Conservation (phyloP, 345 rosid genomes). For the Physaria fendleri region DNA sequence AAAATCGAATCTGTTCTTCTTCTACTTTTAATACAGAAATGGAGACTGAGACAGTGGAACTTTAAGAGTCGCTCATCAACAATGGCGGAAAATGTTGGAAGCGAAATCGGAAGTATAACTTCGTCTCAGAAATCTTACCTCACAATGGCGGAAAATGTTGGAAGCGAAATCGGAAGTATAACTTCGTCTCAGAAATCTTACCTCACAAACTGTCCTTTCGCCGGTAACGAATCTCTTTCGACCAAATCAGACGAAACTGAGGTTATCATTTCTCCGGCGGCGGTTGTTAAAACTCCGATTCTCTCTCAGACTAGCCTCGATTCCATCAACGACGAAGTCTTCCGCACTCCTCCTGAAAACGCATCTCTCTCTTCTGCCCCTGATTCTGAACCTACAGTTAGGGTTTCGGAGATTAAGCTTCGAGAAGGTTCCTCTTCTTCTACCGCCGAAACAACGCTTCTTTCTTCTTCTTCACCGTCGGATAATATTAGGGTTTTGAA, state of each 20-base stretch:
- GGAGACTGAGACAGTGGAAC: neutral
- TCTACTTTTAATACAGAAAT: neutral
- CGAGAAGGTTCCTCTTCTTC: neutral
- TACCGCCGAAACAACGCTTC: neutral
- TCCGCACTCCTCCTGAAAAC: conserved; percentile 27
- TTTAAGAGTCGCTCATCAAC: neutral
- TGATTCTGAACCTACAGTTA: neutral
- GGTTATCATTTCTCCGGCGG: conserved; percentile 3
- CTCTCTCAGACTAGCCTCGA: conserved; percentile 11
- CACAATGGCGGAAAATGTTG: conserved; percentile 17
- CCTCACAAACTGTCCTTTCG: conserved; percentile 9
- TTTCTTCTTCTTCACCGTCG: neutral
- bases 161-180: conserved; percentile 9
- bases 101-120: conserved; percentile 15
- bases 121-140: conserved; percentile 19
- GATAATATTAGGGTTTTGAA: neutral
- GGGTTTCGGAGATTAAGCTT: neutral
- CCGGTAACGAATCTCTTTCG: neutral
- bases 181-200: conserved; percentile 21
- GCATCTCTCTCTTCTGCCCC: conserved; percentile 18
- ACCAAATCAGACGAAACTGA: neutral
- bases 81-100: conserved; percentile 15
- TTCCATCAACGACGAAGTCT: conserved; percentile 19
- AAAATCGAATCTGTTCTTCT: neutral
- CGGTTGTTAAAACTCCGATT: neutral